A percentile compares a stretch with the other conserved stretches of the same genome.
Evolutionary conservation across 2,329 filamentous ascomycete genomes (phyloP).

Genomic region (Aspergillus pseudonomiae): DNA sequence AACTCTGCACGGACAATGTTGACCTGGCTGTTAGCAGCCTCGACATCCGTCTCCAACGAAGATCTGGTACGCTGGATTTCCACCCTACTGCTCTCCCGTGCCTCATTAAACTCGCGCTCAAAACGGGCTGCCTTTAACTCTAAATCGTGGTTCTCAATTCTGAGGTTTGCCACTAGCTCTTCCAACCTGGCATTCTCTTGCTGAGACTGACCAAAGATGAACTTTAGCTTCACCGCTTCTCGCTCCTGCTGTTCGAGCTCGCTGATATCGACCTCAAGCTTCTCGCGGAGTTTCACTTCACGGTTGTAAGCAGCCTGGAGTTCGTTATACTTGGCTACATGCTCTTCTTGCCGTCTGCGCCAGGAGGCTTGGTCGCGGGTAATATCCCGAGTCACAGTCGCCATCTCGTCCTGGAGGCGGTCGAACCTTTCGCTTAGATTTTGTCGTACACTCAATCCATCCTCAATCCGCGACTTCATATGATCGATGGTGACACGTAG

Average conservation of each 20-base stretch:
- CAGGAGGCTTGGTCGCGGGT: conserved; percentile 80
- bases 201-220: conserved; percentile 70
- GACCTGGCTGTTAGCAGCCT: conserved; percentile 81
- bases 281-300: conserved; percentile 65
- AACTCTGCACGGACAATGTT: conserved; percentile 80
- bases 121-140: conserved; percentile 69
- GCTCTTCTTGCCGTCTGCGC: conserved; percentile 67
- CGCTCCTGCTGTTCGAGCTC: conserved; percentile 72
- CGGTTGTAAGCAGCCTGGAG: conserved; percentile 64
- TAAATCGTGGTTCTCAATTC: conserved; percentile 66
- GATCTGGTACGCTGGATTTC: conserved; percentile 81
- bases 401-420: conserved; percentile 85
- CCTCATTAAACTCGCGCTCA: conserved; percentile 82
- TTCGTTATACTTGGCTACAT: conserved; percentile 56
- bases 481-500: conserved; percentile 73
- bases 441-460: conserved; percentile 82
- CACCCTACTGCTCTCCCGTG: conserved; percentile 73
- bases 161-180: conserved; percentile 53
- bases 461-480: conserved; percentile 77
- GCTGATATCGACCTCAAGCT: conserved; percentile 62
- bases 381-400: conserved; percentile 74
- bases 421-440: conserved; percentile 83
- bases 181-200: conserved; percentile 67
- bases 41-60: conserved; percentile 78
- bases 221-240: conserved; percentile 75